Base-by-base conservation (phyloP, 257 asterid species). In the Lantana camara region DNA sequence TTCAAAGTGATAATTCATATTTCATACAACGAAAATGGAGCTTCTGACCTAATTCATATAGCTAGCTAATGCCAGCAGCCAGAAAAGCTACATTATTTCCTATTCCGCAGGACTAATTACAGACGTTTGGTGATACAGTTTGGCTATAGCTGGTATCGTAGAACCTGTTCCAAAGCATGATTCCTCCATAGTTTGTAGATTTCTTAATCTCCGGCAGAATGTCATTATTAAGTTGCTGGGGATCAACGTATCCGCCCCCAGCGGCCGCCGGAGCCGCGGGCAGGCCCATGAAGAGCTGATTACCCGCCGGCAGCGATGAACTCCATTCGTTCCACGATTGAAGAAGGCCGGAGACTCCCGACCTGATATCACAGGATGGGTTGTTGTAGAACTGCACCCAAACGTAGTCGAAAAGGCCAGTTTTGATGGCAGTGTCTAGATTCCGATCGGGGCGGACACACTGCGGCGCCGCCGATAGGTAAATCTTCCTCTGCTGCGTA, bases 371-470 rank as follows among this genome's bases (percentile, higher is more conserved):
- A 21, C 91, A 85, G 0, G 12, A 47, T 0, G 23, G 59, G 7
- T 81, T 88, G 68, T 88, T 81, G 75, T 85, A 88, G 29, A 88
- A 85, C 60, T 88, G 89, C 17, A 85, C 65, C 96, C 94, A 85
- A 1, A 88, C 80, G 21, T 69, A 83, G 73, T 85, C 86, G 54
- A 85, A 88, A 5, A 81, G 74, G 9, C 89, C 93, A 0, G 85
- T 67, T 13, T 9, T 19, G 10, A 82, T 72, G 4, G 93, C 89
- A 1, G 75, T 2, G 19, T 60, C 66, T 13, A 80, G 22, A 17
- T 66, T 47, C 7, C 45, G 60, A 35, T 82, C 86, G 0, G 87
- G 86, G 63, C 63, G 27, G 2, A 69, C 59, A 19, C 89, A 85
- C 34, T 79, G 83, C 4, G 92, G 92, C 20, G 89, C 85, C 0